Evolutionary conservation across 2,329 filamentous ascomycete species (phyloP).

Genomic region (Penicillium sp.): DNA sequence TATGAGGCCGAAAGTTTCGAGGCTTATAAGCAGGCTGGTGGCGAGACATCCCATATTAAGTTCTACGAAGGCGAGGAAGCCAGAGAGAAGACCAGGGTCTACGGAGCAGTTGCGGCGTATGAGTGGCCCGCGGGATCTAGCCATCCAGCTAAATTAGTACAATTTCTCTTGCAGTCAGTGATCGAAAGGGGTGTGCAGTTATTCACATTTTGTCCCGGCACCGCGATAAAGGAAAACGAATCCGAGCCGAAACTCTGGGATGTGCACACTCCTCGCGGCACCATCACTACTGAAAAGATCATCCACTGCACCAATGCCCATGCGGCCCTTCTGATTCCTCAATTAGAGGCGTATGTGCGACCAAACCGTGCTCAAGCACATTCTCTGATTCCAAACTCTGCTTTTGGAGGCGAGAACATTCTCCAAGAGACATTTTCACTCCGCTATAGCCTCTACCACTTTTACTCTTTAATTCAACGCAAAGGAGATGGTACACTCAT

Average conservation of each 20-base stretch:
- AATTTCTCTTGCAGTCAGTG: constrained; percentile 46
- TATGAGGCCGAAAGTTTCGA: constrained; percentile 45
- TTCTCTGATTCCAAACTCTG: constrained; percentile 41
- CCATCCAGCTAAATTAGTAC: constrained; percentile 52
- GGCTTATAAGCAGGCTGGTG: constrained; percentile 44
- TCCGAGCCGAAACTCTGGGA: constrained; percentile 10
- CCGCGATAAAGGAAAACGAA: constrained; percentile 20
- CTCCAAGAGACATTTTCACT: constrained; percentile 47
- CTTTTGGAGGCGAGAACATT: constrained; percentile 35
- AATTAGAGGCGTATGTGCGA: constrained; percentile 33
- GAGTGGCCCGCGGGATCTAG: constrained; percentile 53
- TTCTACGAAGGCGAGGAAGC: constrained; percentile 45
- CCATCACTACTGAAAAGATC: constrained; percentile 15
- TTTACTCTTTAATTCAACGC: constrained; percentile 53
- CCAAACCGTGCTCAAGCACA: constrained; percentile 50
- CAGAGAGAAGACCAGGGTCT: constrained; percentile 37
- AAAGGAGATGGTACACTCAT: constrained; percentile 45
- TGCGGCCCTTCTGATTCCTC: constrained; percentile 20
- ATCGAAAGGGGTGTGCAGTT: constrained; percentile 42
- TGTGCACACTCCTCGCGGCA: constrained; percentile 19
- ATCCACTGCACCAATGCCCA: constrained; percentile 29
- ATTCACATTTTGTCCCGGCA: constrained; percentile 47
- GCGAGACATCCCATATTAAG: constrained; percentile 45
- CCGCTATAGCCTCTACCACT: constrained; percentile 48
- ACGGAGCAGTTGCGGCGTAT: constrained; percentile 46